Base-by-base conservation (phyloP, 352 stramenopile species). In the Peronospora destructor region DNA sequence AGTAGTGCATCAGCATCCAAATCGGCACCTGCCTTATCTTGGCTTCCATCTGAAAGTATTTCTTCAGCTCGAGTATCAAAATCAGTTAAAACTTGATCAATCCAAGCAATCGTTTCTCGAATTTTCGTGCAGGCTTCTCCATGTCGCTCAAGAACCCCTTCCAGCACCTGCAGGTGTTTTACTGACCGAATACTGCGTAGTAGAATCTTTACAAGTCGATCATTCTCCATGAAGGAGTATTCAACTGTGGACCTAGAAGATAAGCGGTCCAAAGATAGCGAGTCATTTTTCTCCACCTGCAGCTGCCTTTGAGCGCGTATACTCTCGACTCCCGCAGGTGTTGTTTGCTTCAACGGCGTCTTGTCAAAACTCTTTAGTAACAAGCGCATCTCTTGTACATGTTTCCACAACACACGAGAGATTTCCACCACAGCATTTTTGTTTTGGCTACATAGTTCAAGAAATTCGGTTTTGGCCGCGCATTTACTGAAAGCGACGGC, bases 151-250 rank as follows among this genome's bases (percentile, higher is more conserved):
- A 93, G 57, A 13, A 84, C 56, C 1, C 19, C 44, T 29, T 84
- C 61, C 4, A 93, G 59, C 8, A 66, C 17, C 16, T 75, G 61
- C 4, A 89, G 44, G 17, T 72, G 71, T 34, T 74, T 59, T n/a
- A 71, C 65, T 0, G 70, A 75, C 34, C 72, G 69, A 40, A 91
- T 74, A 50, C 73, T 93, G 33, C 77, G 76, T 25, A 81, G 49
- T 16, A 93, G 64, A 48, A 89, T 86, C 35, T 68, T 76, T 13
- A 82, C 71, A 21, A 93, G 60, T 12, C 77, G 76, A 45, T 89
- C 74, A 8, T 89, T 91, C 45, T 93, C 80, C 51, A 79, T 67
- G 13, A 91, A 78, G 2, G 55, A 74, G 46, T 76, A 87, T 1
- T 13, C 53, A 21, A 52, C 5, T 12, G 37, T 16, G 13, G 40